Evolutionary conservation across 2,329 filamentous ascomycete genomes (phyloP).

Genomic region (Atkinsonella hypoxylon): DNA sequence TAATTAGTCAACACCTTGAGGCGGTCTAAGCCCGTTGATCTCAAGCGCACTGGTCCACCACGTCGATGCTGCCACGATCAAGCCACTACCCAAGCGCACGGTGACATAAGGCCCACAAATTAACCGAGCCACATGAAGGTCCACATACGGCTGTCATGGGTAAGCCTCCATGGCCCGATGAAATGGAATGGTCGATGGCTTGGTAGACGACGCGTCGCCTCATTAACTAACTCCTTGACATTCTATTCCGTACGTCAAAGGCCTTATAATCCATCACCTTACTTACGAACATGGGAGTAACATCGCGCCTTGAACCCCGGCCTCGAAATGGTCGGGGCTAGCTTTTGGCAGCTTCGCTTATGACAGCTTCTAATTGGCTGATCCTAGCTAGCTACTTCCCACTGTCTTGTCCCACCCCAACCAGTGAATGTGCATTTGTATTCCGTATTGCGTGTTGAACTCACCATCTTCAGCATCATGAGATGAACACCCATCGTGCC

Average conservation of each 20-base stretch:
- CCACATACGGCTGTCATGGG: too few relatives aligned
- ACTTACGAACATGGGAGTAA: neutral
- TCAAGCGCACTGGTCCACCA: neutral
- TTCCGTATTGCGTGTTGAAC: neutral
- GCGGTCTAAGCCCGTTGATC: slow-evolving; percentile 1
- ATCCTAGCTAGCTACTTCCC: neutral
- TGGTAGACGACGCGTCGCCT: too few relatives aligned
- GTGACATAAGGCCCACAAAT: neutral
- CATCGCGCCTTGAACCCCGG: neutral
- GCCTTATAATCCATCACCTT: neutral
- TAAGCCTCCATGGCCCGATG: too few relatives aligned
- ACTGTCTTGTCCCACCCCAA: neutral
- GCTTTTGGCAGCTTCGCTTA: slow-evolving; percentile 6
- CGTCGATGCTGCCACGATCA: neutral
- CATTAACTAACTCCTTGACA: too few relatives aligned
- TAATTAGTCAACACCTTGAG: too few relatives aligned
- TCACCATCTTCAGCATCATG: neutral
- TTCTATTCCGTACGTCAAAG: neutral
- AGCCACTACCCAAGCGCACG: neutral
- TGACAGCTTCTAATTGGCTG: slow-evolving; percentile 6
- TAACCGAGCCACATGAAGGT: neutral
- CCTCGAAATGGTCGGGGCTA: neutral
- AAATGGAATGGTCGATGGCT: too few relatives aligned
- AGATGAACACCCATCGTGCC: neutral
- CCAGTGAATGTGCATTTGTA: too few relatives aligned